Evolutionary conservation across 2,329 filamentous ascomycete genomes (phyloP).

Genomic region (Venturia carpophila): DNA sequence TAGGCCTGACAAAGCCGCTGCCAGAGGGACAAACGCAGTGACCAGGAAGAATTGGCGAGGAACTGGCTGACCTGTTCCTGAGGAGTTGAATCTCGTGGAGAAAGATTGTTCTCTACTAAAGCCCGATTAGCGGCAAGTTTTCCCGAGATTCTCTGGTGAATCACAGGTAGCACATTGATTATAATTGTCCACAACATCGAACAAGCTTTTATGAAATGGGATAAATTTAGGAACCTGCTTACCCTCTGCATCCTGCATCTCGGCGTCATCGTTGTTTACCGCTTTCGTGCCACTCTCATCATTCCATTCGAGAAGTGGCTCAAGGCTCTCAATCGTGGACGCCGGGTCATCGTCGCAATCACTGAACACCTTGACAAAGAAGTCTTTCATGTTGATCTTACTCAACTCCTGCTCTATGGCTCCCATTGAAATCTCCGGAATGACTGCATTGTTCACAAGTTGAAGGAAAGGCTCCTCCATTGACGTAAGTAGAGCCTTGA

Average conservation of each 20-base stretch:
- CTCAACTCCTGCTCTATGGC: constrained; percentile 86
- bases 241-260: neutral
- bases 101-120: neutral
- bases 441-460: constrained; percentile 76
- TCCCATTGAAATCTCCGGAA: constrained; percentile 76
- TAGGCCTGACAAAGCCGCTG: constrained; percentile 86
- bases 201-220: neutral
- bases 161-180: neutral
- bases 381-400: constrained; percentile 90
- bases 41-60: constrained; percentile 69
- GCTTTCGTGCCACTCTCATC: constrained; percentile 28
- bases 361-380: constrained; percentile 84
- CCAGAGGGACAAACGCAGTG: constrained; percentile 82
- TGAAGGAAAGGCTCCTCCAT: constrained; percentile 46
- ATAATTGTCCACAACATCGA: neutral
- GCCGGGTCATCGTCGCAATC: constrained; percentile 75
- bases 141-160: neutral
- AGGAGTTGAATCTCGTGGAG: constrained; percentile 21
- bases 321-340: constrained; percentile 79
- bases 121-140: neutral
- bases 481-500: constrained; percentile 47
- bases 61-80: constrained; percentile 78
- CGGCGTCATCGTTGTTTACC: constrained; percentile 2
- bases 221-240: neutral
- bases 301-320: constrained; percentile 74